Base-by-base conservation (phyloP, 805 yeast genomes). In the Zygoascus flipseniorum region DNA sequence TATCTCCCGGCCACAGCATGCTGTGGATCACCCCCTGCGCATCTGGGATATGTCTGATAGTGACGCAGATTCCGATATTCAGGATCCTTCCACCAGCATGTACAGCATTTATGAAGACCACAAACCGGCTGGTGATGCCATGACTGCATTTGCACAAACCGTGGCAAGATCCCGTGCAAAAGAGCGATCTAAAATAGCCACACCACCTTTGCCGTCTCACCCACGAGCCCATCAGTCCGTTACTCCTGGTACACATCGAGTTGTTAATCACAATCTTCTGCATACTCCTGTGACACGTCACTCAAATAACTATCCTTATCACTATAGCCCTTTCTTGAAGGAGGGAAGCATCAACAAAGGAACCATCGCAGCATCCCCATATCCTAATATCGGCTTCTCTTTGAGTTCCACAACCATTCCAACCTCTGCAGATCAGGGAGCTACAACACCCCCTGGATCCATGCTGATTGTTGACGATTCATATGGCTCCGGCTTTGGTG, bases 401-500 rank as follows among this genome's bases (percentile, higher is more conserved):
- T 6, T 44, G 10, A 19, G 13, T 13, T 14, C 32, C 13, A 28
- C 52, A 5, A 11, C 35, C 23, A 16, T 20, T 8, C 18, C n/a
- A 10, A 39, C 43, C 31, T 41, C 52, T 31, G 41, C 46, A 2
- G 43, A 48, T n/a, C 41, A 18, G n/a, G 43, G 48, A 31, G 47
- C 57, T 19, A 51, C 54, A 20, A 62, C 65, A 2, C 65, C 65
- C 1, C 65, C 65, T 8, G 62, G 63, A 8, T 56, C 61, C 4
- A 60, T 59, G 28, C 50, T 60, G 39, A 43, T 56, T 10, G 37
- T 54, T 10, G 63, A 60, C 31, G 59, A 57, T 32, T 46, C 43
- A 42, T 32, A 44, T 41, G 39, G 39, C 39, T 14, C 49, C 26
- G 57, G 54, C 10, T 46, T 50, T 47, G 60, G 52, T 43, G 51